A percentile compares a stretch with the other conserved stretches of the same genome.
Conservation (phyloP, 495 filamentous ascomycete genomes). For the Penicillium malachiteum region DNA sequence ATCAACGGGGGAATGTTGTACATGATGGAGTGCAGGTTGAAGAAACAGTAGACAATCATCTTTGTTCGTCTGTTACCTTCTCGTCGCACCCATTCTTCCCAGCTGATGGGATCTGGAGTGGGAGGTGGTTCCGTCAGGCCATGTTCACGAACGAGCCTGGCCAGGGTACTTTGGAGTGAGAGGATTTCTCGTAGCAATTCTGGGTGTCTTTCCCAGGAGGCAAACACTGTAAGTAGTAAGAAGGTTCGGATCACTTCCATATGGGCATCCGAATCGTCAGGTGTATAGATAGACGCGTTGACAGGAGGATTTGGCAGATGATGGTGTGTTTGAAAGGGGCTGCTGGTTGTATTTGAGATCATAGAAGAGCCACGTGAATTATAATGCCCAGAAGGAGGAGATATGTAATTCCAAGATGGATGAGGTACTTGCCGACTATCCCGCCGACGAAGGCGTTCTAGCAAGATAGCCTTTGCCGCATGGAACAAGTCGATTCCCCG, state of each 20-base stretch:
- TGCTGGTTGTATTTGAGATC: conserved; percentile 39
- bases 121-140: conserved; percentile 40
- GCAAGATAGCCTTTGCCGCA: conserved; percentile 51
- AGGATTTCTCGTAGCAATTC: conserved; percentile 51
- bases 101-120: conserved; percentile 37
- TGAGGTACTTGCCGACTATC: conserved; percentile 47
- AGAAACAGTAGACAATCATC: conserved; percentile 54
- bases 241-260: conserved; percentile 53
- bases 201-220: conserved; percentile 54
- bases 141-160: conserved; percentile 48
- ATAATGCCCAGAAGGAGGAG: conserved; percentile 39
- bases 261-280: conserved; percentile 49
- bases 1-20: conserved; percentile 56
- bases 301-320: conserved; percentile 28
- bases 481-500: conserved; percentile 69
- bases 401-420: conserved; percentile 45
- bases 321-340: conserved; percentile 38
- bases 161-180: conserved; percentile 49
- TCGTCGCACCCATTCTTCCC: conserved; percentile 50
- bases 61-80: conserved; percentile 53
- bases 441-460: conserved; percentile 47
- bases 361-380: conserved; percentile 43
- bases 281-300: conserved; percentile 36
- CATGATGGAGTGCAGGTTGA: conserved; percentile 55
- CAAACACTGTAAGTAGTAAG: conserved; percentile 49